These are phyloP conservation scores for Russula sp. DNA, from an alignment of 768 basidiomycete genomes.

Conservation along the genomic window DNA sequence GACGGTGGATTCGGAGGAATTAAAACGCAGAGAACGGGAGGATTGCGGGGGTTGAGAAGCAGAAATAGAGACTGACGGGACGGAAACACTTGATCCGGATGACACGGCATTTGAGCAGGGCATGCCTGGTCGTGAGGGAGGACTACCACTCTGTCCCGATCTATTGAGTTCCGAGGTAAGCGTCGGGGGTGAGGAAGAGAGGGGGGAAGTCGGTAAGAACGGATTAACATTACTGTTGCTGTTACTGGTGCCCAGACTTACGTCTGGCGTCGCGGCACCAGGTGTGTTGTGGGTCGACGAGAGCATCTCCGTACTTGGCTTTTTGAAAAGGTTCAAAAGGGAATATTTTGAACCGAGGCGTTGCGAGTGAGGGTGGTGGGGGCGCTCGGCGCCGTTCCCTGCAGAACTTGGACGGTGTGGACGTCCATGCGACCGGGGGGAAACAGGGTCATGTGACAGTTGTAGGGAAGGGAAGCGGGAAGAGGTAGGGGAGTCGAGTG, in stretches of 20 bases:
- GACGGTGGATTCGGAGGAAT: conserved; percentile 7
- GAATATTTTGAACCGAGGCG: conserved; percentile 67
- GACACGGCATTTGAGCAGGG: conserved; percentile 36
- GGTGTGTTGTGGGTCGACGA: conserved; percentile 19
- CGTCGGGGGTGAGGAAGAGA: conserved; percentile 12
- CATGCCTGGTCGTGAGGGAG: conserved; percentile 32
- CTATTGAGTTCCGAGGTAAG: conserved; percentile 8
- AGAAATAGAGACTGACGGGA: neutral
- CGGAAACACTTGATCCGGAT: conserved; percentile 19
- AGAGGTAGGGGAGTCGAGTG: conserved; percentile 1
- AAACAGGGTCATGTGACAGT: conserved; percentile 20
- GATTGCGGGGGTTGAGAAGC: neutral
- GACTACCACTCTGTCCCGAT: conserved; percentile 20
- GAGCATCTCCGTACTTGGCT: conserved; percentile 34
- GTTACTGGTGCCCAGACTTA: neutral
- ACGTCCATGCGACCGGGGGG: conserved; percentile 24
- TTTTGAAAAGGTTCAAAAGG: conserved; percentile 67
- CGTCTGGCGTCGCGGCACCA: conserved; percentile 6
- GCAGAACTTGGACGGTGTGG: conserved; percentile 62
- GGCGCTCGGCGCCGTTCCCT: conserved; percentile 42
- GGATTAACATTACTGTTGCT: conserved; percentile 9
- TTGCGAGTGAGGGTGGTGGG: conserved; percentile 37
- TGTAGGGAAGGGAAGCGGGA: conserved; percentile 11
- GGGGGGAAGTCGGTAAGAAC: conserved; percentile 12
- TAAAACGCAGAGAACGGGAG: conserved; percentile 7